Conservation (phyloP, 352 stramenopile species). For the Phytopythium helicoides region DNA sequence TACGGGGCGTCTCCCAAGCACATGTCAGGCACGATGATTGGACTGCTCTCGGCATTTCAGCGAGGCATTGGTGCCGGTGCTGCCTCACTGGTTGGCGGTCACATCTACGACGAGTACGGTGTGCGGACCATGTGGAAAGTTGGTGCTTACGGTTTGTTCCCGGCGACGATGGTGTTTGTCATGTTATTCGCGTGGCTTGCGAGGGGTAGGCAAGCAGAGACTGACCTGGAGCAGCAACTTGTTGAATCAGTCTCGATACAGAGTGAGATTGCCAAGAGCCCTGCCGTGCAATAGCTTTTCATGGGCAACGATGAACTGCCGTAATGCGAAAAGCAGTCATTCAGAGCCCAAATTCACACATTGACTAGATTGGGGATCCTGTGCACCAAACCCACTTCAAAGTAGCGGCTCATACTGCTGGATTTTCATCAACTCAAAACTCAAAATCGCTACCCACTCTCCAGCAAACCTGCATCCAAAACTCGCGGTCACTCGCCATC, state of each 20-base stretch:
- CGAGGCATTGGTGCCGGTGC: conserved; percentile 41
- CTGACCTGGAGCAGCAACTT: conserved; percentile 15
- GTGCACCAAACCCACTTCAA: not conserved
- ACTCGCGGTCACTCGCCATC: not conserved
- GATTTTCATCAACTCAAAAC: conserved; percentile 1
- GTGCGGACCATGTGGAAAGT: conserved; percentile 47
- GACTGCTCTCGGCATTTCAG: conserved; percentile 49
- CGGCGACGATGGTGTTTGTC: conserved; percentile 6
- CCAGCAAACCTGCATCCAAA: too few relatives aligned
- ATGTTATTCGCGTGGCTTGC: conserved; percentile 15
- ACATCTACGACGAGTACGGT: conserved; percentile 53
- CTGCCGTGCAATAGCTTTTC: conserved; percentile 6
- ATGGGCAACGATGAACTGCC: not conserved
- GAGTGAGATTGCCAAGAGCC: conserved; percentile 5
- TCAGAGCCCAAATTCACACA: too few relatives aligned
- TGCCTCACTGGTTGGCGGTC: conserved; percentile 47
- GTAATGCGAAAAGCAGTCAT: too few relatives aligned
- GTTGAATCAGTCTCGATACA: conserved; percentile 6
- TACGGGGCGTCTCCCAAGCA: conserved; percentile 34
- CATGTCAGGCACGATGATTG: conserved; percentile 50
- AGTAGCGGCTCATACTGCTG: conserved; percentile 7
- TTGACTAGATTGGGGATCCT: too few relatives aligned
- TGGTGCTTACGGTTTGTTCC: conserved; percentile 31
- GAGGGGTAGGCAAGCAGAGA: not conserved
- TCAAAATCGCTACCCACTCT: not conserved